phyloP scores from a whole-genome alignment of 495 filamentous ascomycete species.

The Rostrohypoxylon terebratum region DNA sequence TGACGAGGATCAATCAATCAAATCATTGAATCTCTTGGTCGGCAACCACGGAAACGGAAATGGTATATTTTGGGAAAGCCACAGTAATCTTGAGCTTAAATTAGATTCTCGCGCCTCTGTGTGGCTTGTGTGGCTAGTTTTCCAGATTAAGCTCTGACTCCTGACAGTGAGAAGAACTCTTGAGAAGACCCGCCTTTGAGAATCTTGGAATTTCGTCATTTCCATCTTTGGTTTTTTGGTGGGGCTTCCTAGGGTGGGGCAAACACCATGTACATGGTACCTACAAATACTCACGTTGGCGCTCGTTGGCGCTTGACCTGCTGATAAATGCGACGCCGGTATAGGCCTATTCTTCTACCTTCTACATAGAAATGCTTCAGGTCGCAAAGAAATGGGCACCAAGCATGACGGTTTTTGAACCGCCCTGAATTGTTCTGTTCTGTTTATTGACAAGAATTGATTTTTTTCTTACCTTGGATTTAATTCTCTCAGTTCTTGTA shows the following conservation, averaged over 20 bases:
- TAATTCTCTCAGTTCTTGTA: neutral
- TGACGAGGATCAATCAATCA: conserved; percentile 23
- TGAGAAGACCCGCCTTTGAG: neutral
- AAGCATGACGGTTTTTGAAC: conserved; percentile 40
- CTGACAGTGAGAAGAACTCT: no score
- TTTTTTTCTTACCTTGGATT: conserved; percentile 3
- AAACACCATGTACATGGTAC: conserved; percentile 23
- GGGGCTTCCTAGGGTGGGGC: conserved; percentile 34
- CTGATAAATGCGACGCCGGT: conserved; percentile 52
- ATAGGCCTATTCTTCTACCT: conserved; percentile 25
- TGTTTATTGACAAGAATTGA: neutral
- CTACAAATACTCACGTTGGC: conserved; percentile 6
- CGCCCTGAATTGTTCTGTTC: conserved; percentile 18
- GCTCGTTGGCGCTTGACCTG: conserved; percentile 14
- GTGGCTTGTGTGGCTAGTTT: conserved; percentile 11
- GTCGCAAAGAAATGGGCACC: neutral
- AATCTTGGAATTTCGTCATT: conserved; percentile 35
- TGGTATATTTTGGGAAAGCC: neutral
- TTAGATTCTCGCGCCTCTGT: neutral
- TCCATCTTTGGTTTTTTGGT: conserved; percentile 1
- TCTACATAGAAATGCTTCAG: neutral
- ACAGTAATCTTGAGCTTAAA: neutral
- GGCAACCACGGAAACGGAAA: conserved; percentile 19
- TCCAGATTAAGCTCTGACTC: neutral
- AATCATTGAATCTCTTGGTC: conserved; percentile 28